Evolutionary conservation across 768 basidiomycete genomes (phyloP).

Genomic region (Tulasnella sp.): DNA sequence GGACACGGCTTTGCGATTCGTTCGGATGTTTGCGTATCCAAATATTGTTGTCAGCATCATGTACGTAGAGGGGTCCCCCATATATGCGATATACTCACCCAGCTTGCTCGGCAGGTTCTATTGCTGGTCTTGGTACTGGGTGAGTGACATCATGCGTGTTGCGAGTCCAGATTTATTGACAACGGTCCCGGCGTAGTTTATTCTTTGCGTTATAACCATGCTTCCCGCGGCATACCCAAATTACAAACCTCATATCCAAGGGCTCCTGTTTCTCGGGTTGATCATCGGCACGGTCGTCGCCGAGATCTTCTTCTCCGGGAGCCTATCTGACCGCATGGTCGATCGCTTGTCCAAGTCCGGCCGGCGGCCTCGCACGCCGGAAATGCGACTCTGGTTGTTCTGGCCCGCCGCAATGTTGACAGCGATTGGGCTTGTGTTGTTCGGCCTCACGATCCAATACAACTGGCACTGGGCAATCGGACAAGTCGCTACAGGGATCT

Average conservation of each 20-base stretch:
- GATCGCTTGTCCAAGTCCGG: constrained; percentile 1
- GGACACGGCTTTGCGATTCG: constrained; percentile 12
- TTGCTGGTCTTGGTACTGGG: constrained; percentile 21
- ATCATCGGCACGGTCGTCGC: constrained; percentile 18
- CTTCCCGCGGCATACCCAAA: constrained; percentile 18
- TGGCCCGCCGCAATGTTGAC: constrained; percentile 16
- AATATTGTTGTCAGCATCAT: constrained; percentile 17
- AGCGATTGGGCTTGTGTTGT: constrained; percentile 16
- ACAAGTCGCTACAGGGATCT: constrained; percentile 7
- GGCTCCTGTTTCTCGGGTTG: constrained; percentile 15
- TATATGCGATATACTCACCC: too few relatives aligned
- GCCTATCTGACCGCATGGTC: constrained; percentile 17
- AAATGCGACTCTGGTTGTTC: constrained; percentile 18
- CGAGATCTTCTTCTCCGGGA: constrained; percentile 16
- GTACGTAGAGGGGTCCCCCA: neutral
- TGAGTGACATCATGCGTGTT: neutral
- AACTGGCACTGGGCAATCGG: constrained; percentile 17
- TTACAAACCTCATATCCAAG: constrained; percentile 15
- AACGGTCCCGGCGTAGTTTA: constrained; percentile 18
- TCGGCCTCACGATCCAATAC: constrained; percentile 13
- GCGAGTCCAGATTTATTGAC: neutral
- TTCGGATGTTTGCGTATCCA: constrained; percentile 16
- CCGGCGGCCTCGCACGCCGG: neutral
- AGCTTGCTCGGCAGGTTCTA: constrained; percentile 13
- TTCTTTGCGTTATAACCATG: constrained; percentile 19